phyloP scores from a whole-genome alignment of 1,284 basidiomycete species.

The Cryptococcus maquisensis region DNA sequence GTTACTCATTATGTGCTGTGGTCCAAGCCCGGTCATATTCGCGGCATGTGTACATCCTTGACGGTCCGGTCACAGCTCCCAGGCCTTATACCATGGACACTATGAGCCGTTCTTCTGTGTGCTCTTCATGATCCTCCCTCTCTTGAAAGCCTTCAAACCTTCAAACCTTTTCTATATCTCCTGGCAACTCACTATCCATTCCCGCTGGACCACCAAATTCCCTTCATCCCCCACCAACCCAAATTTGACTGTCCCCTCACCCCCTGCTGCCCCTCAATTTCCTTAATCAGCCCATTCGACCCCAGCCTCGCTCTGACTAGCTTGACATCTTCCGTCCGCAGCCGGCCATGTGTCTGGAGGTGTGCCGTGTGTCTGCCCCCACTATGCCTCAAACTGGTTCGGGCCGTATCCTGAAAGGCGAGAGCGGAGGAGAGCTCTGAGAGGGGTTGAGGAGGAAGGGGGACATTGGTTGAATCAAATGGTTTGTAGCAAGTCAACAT shows the following conservation, averaged over 20 bases:
- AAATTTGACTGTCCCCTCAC: constrained; percentile 22
- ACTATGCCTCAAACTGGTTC: constrained; percentile 10
- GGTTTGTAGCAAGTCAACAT: too few relatives aligned
- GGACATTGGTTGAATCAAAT: too few relatives aligned
- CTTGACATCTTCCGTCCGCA: constrained; percentile 21
- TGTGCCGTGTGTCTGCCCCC: constrained; percentile 25
- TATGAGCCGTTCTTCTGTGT: background rate
- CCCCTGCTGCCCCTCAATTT: constrained; percentile 7
- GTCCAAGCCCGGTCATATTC: too few relatives aligned
- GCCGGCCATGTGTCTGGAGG: too few relatives aligned
- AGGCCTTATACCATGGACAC: too few relatives aligned
- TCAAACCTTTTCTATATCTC: constrained; percentile 36
- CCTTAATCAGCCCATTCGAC: background rate
- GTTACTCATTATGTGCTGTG: too few relatives aligned
- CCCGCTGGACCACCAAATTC: constrained; percentile 21
- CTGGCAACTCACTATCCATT: constrained; percentile 34
- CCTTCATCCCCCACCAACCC: constrained; percentile 21
- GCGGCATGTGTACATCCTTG: background rate
- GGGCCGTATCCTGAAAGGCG: constrained; percentile 27
- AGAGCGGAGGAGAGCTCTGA: constrained; percentile 32
- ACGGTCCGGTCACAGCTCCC: too few relatives aligned
- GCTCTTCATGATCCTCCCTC: background rate
- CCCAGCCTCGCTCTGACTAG: constrained; percentile 9
- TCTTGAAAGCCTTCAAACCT: constrained; percentile 18
- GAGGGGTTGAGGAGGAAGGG: constrained; percentile 31